Conservation (phyloP, 2,329 filamentous ascomycete genomes). For the Ophiognomonia clavigignenti-juglandacearum region DNA sequence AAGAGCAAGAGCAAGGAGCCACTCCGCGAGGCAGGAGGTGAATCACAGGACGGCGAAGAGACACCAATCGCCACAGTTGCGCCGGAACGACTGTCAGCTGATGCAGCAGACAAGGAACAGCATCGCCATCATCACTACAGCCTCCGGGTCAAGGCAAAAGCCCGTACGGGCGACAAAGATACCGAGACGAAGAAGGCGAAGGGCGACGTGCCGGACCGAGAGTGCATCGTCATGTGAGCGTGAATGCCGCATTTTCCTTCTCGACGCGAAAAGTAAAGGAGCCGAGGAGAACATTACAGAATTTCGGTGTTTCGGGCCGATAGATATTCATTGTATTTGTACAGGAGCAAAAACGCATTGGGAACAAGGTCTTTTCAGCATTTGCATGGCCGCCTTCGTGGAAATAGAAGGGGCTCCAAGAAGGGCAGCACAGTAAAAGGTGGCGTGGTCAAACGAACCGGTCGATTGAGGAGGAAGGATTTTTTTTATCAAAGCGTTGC, state of each 20-base stretch:
- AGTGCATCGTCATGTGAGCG: conserved; percentile 43
- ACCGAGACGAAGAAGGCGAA: conserved; percentile 33
- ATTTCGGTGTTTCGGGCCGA: no score
- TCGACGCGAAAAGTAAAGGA: not conserved
- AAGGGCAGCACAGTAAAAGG: no score
- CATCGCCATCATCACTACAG: conserved; percentile 25
- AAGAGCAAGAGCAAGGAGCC: conserved; percentile 50
- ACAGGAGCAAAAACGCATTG: no score
- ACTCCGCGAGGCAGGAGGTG: conserved; percentile 26
- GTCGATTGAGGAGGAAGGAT: no score
- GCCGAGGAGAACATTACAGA: not conserved
- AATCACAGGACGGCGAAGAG: conserved; percentile 13
- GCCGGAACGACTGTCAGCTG: conserved; percentile 8
- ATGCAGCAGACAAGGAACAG: conserved; percentile 21
- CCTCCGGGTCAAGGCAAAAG: conserved; percentile 33
- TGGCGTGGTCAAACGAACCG: no score
- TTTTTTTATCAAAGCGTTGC: not conserved
- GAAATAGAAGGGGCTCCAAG: no score
- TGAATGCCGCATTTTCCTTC: not conserved
- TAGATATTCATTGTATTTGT: conserved; percentile 9
- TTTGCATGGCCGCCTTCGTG: no score
- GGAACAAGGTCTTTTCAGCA: no score
- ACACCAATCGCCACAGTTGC: conserved; percentile 9
- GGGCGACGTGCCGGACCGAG: conserved; percentile 35
- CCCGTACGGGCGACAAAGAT: conserved; percentile 20